Percentiles rank a stretch among this genome's conserved stretches.
Evolutionary conservation across 345 rosid species (phyloP).

Genomic region (Eucalyptus albens): DNA sequence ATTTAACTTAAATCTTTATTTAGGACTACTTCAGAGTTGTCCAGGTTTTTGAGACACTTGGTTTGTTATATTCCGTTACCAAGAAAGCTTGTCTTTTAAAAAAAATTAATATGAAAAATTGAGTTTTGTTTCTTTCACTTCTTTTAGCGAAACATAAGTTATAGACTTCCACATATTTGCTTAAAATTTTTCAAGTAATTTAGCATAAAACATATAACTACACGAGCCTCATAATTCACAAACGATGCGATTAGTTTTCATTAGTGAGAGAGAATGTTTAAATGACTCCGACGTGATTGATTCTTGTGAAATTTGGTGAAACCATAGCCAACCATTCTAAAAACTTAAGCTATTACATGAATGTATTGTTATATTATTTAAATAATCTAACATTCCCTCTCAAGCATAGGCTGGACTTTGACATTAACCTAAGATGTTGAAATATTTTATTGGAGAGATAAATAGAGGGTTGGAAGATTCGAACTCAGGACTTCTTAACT

Average conservation of each 20-base stretch:
- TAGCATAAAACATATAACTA: not conserved
- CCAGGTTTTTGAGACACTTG: not conserved
- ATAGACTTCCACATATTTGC: not conserved
- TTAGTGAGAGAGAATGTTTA: not conserved
- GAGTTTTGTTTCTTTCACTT: not conserved
- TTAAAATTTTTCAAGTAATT: not conserved
- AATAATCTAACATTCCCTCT: too few relatives aligned
- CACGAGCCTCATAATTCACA: not conserved
- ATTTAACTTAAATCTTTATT: not conserved
- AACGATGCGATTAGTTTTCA: not conserved
- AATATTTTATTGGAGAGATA: too few relatives aligned
- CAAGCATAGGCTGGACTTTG: too few relatives aligned
- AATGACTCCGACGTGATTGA: not conserved
- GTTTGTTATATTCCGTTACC: not conserved
- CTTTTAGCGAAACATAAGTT: not conserved
- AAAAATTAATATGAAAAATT: not conserved
- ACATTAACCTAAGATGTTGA: too few relatives aligned
- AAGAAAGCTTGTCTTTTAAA: not conserved
- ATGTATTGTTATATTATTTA: too few relatives aligned
- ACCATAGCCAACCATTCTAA: too few relatives aligned
- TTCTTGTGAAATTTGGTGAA: too few relatives aligned
- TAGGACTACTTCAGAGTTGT: not conserved
- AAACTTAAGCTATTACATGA: too few relatives aligned
- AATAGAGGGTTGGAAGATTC: too few relatives aligned
- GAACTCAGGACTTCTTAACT: too few relatives aligned